Conservation (phyloP, 108 stramenopile species). For the Cyclotella baltica region DNA sequence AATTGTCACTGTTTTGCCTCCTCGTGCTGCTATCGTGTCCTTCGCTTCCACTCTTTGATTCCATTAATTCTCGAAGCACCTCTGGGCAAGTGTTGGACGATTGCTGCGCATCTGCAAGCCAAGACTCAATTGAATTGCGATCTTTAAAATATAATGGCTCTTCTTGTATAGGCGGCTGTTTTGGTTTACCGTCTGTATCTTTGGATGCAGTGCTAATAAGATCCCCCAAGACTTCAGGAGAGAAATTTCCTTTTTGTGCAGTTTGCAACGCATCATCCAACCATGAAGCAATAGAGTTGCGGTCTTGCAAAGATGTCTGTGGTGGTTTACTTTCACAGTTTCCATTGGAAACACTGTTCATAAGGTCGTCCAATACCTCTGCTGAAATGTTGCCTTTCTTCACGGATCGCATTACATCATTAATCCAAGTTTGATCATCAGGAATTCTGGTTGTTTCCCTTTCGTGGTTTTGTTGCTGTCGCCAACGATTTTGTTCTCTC, state of each 20-base stretch:
- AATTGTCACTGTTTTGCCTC: background rate
- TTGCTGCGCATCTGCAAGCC: background rate
- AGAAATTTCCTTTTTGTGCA: background rate
- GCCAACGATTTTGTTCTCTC: background rate
- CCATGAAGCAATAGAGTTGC: conserved; percentile 1
- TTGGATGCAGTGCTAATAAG: background rate
- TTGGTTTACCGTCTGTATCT: background rate
- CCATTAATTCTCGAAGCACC: background rate
- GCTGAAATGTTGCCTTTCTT: background rate
- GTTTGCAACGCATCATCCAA: background rate
- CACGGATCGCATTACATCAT: background rate
- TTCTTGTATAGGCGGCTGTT: background rate
- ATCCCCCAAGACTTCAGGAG: background rate
- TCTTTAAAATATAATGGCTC: background rate
- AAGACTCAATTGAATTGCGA: background rate
- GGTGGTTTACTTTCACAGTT: background rate
- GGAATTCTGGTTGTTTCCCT: background rate
- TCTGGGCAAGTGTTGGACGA: background rate
- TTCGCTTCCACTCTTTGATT: background rate
- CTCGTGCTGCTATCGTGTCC: background rate
- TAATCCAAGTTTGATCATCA: conserved; percentile 10
- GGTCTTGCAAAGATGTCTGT: background rate
- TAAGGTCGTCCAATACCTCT: background rate
- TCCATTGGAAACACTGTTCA: background rate
- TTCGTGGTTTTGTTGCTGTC: background rate